Evolutionary conservation across 202 grass and related monocot species (phyloP).

Genomic region (Sporobolus alterniflorus): DNA sequence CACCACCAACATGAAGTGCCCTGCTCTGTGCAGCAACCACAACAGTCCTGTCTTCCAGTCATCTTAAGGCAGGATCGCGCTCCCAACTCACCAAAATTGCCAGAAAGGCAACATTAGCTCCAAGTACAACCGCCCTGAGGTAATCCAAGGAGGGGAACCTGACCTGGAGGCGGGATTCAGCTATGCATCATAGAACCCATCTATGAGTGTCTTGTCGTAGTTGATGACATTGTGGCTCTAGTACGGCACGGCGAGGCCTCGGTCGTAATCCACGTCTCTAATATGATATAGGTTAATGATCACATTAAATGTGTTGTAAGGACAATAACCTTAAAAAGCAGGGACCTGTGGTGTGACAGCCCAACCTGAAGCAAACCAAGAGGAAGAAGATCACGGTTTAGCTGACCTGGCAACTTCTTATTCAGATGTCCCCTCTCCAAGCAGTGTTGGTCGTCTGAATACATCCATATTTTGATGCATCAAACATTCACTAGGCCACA

Average conservation of each 20-base stretch:
- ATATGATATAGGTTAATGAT: neutral
- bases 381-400: too few relatives aligned
- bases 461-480: too few relatives aligned
- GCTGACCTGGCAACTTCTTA: too few relatives aligned
- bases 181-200: constrained; percentile 86
- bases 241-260: constrained; percentile 82
- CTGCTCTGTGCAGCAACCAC: constrained; percentile 46
- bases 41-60: constrained; percentile 61
- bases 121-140: constrained; percentile 47
- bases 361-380: constrained; percentile 79
- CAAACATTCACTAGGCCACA: too few relatives aligned
- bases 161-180: constrained; percentile 50
- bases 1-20: constrained; percentile 24
- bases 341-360: constrained; percentile 82
- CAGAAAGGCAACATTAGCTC: constrained; percentile 43
- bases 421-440: too few relatives aligned
- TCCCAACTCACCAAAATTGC: constrained; percentile 64
- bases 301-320: neutral
- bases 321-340: constrained; percentile 92
- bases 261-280: too few relatives aligned
- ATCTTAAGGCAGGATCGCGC: constrained; percentile 56
- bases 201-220: constrained; percentile 77
- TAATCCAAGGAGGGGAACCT: constrained; percentile 63
- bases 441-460: too few relatives aligned
- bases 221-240: constrained; percentile 86